Conservation (phyloP, 2,329 filamentous ascomycete species). For the Leptographium lundbergii region DNA sequence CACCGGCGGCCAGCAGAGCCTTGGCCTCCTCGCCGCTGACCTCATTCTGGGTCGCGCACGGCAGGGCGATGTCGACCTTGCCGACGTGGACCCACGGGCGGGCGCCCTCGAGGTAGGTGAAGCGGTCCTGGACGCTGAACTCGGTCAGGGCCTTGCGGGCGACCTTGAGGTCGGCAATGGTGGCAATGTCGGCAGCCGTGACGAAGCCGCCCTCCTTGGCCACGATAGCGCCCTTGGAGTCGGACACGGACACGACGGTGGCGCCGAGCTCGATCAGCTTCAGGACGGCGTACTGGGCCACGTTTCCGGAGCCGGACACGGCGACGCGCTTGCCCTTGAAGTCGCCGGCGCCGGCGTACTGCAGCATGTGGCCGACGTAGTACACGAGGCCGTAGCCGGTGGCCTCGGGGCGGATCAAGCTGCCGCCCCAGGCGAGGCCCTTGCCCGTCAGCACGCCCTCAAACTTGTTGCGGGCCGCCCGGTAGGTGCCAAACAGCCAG, state of each 20-base stretch:
- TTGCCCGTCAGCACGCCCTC: constrained; percentile 96
- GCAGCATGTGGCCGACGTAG: constrained; percentile 93
- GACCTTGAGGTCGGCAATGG: constrained; percentile 78
- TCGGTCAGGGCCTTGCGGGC: constrained; percentile 70
- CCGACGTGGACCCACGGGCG: constrained; percentile 87
- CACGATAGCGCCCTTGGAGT: constrained; percentile 77
- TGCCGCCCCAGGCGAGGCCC: constrained; percentile 85
- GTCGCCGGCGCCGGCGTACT: constrained; percentile 73
- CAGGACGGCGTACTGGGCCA: constrained; percentile 92
- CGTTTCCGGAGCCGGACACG: constrained; percentile 94
- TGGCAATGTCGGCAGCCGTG: constrained; percentile 64
- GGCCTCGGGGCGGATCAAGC: constrained; percentile 83
- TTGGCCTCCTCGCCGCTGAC: constrained; percentile 84
- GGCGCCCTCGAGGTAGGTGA: constrained; percentile 77
- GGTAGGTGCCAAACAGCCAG: constrained; percentile 90
- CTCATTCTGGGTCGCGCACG: constrained; percentile 95
- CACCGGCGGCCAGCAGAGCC: constrained; percentile 62
- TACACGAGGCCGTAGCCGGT: constrained; percentile 95
- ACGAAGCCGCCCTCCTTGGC: constrained; percentile 55
- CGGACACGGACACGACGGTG: constrained; percentile 83
- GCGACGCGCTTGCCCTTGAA: constrained; percentile 89
- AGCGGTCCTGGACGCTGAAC: constrained; percentile 50
- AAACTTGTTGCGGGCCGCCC: constrained; percentile 76
- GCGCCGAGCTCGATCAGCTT: constrained; percentile 95
- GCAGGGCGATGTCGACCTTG: constrained; percentile 81